Percentiles rank a stretch among this genome's conserved stretches.
These are phyloP conservation scores for Capsella bursapastoris DNA, from an alignment of 345 rosid genomes.

Conservation along the genomic window DNA sequence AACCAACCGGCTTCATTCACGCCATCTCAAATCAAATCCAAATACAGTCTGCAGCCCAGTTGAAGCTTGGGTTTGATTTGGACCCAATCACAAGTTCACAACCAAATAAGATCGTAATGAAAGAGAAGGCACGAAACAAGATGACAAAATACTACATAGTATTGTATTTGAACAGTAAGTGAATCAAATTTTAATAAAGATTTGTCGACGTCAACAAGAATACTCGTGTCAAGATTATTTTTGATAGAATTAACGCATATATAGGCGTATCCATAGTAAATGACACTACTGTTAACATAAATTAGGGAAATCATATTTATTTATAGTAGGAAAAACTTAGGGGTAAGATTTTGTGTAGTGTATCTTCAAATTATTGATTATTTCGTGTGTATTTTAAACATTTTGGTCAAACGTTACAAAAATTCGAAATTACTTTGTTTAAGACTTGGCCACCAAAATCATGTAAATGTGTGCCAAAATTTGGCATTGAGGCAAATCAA, in stretches of 20 bases:
- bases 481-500: background rate
- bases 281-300: too few relatives aligned
- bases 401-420: too few relatives aligned
- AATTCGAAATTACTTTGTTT: background rate
- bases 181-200: background rate
- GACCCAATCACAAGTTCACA: background rate
- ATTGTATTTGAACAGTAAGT: background rate
- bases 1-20: background rate
- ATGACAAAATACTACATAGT: background rate
- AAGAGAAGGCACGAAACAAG: background rate
- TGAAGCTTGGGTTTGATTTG: slow-evolving; percentile 4
- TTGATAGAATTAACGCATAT: too few relatives aligned
- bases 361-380: too few relatives aligned
- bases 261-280: too few relatives aligned
- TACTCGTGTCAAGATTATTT: too few relatives aligned
- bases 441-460: background rate
- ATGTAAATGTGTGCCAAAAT: background rate
- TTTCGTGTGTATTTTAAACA: too few relatives aligned
- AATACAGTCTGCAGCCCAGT: background rate
- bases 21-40: background rate
- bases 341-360: too few relatives aligned
- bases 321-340: too few relatives aligned
- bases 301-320: too few relatives aligned
- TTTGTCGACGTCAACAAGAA: background rate
- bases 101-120: background rate